Percentiles rank a stretch among this genome's conserved stretches.
phyloP scores from a whole-genome alignment of 805 yeast genomes.

The Metschnikowia lunata region DNA sequence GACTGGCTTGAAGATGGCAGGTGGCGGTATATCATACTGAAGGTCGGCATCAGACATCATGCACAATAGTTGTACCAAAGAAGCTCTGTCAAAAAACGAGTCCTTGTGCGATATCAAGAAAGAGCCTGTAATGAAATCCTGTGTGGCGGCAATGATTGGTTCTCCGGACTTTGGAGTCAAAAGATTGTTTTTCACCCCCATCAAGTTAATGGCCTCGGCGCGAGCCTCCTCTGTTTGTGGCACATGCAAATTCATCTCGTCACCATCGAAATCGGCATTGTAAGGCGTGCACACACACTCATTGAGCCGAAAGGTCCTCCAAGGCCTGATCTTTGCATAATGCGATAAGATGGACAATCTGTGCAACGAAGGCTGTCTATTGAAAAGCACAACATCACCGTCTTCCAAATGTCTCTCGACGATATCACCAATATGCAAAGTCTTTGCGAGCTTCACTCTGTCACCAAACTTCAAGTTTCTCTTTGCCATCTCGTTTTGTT shows the following conservation, averaged over 20 bases:
- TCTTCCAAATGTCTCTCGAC: slow-evolving; percentile 97
- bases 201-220: slow-evolving; percentile 95
- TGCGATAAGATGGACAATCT: slow-evolving; percentile 91
- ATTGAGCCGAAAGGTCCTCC: slow-evolving; percentile 95
- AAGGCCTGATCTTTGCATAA: slow-evolving; percentile 92
- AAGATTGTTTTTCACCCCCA: slow-evolving; percentile 96
- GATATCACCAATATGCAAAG: slow-evolving; percentile 79
- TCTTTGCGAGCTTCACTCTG: slow-evolving; percentile 67
- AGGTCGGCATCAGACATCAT: slow-evolving; percentile 94
- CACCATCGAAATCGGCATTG: slow-evolving; percentile 99
- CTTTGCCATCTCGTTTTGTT: slow-evolving; percentile 79
- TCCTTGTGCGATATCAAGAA: slow-evolving; percentile 90
- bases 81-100: slow-evolving; percentile 83
- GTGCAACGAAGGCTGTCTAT: slow-evolving; percentile 97
- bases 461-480: slow-evolving; percentile 89
- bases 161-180: slow-evolving; percentile 97
- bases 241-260: slow-evolving; percentile 97
- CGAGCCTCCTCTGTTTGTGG: slow-evolving; percentile 99
- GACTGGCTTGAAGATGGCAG: slow-evolving; percentile 85
- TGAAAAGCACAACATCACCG: slow-evolving; percentile 92
- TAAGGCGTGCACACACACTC: slow-evolving; percentile 99
- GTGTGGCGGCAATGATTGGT: slow-evolving; percentile 99
- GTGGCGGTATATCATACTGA: slow-evolving; percentile 94
- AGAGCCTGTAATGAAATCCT: slow-evolving; percentile 97
- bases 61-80: slow-evolving; percentile 73